A percentile compares a stretch with the other conserved stretches of the same genome.
Conservation (phyloP, 2,329 filamentous ascomycete genomes). For the Pezicula rhizophila region DNA sequence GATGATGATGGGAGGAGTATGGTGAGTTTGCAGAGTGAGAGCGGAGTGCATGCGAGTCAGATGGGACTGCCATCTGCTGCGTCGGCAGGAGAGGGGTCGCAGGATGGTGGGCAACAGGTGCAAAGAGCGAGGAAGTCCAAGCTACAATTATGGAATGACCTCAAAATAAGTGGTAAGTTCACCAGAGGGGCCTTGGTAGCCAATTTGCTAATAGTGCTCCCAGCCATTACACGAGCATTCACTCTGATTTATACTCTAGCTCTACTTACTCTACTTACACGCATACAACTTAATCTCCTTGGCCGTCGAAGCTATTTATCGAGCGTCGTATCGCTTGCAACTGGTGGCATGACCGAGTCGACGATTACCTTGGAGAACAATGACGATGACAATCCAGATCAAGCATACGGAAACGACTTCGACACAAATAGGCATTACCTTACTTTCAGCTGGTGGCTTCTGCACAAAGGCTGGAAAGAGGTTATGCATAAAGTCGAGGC, state of each 20-base stretch:
- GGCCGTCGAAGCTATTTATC: slow-evolving; percentile 93
- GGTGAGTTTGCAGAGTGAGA: slow-evolving; percentile 70
- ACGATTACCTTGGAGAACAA: slow-evolving; percentile 89
- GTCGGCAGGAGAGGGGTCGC: slow-evolving; percentile 30
- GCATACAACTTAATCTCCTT: slow-evolving; percentile 94
- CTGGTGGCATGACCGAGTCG: slow-evolving; percentile 60
- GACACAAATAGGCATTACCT: slow-evolving; percentile 93
- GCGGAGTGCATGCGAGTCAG: slow-evolving; percentile 79
- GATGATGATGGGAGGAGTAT: slow-evolving; percentile 81
- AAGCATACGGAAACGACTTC: slow-evolving; percentile 85
- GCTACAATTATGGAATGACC: slow-evolving; percentile 91
- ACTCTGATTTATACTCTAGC: slow-evolving; percentile 88
- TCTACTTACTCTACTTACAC: slow-evolving; percentile 83
- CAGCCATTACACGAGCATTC: slow-evolving; percentile 84
- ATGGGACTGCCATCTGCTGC: slow-evolving; percentile 50
- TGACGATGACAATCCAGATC: slow-evolving; percentile 79
- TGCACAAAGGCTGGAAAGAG: slow-evolving; percentile 83
- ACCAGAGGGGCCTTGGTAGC: slow-evolving; percentile 9
- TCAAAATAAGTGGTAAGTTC: slow-evolving; percentile 84
- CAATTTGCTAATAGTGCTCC: slow-evolving; percentile 9
- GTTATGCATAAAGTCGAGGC: slow-evolving; percentile 74
- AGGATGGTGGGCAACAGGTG: slow-evolving; percentile 34
- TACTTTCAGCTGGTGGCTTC: slow-evolving; percentile 96
- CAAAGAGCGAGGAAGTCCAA: slow-evolving; percentile 69
- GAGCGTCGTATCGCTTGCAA: slow-evolving; percentile 86